Evolutionary conservation across 371 early-diverging fungal genomes (phyloP).

Genomic region (Sporodiniella umbellata): DNA sequence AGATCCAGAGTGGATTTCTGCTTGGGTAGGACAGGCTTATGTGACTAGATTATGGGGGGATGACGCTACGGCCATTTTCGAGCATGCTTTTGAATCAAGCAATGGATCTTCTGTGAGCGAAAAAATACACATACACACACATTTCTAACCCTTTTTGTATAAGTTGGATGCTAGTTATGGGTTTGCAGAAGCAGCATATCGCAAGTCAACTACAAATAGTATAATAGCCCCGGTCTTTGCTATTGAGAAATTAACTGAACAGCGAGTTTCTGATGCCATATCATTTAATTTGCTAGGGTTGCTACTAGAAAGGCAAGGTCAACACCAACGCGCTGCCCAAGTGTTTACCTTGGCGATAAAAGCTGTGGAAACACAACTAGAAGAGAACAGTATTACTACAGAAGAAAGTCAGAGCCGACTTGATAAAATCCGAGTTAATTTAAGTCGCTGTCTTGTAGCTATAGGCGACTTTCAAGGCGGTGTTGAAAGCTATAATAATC

Average conservation of each 20-base stretch:
- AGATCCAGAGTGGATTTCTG: constrained; percentile 78
- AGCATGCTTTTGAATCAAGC: constrained; percentile 75
- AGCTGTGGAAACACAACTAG: constrained; percentile 39
- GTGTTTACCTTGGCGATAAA: constrained; percentile 61
- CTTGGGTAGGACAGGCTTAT: constrained; percentile 87
- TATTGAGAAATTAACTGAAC: constrained; percentile 72
- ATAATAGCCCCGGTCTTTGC: constrained; percentile 62
- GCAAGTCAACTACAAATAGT: constrained; percentile 17
- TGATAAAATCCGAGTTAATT: constrained; percentile 51
- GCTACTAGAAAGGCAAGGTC: constrained; percentile 69
- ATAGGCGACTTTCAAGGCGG: constrained; percentile 50
- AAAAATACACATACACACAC: neutral
- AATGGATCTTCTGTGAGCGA: constrained; percentile 46
- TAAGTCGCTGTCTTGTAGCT: constrained; percentile 62
- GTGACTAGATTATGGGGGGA: constrained; percentile 63
- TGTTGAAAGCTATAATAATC: constrained; percentile 39
- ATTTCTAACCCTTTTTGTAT: neutral
- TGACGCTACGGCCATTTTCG: constrained; percentile 60
- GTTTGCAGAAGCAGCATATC: constrained; percentile 61
- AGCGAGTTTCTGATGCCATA: constrained; percentile 53
- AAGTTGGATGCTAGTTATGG: constrained; percentile 71
- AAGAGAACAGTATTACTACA: constrained; percentile 16
- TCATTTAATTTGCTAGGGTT: constrained; percentile 75
- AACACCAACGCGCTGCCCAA: constrained; percentile 64
- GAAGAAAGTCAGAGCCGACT: constrained; percentile 20